Conservation (phyloP, 306 rosid genomes). For the Dryas alaskensis region DNA sequence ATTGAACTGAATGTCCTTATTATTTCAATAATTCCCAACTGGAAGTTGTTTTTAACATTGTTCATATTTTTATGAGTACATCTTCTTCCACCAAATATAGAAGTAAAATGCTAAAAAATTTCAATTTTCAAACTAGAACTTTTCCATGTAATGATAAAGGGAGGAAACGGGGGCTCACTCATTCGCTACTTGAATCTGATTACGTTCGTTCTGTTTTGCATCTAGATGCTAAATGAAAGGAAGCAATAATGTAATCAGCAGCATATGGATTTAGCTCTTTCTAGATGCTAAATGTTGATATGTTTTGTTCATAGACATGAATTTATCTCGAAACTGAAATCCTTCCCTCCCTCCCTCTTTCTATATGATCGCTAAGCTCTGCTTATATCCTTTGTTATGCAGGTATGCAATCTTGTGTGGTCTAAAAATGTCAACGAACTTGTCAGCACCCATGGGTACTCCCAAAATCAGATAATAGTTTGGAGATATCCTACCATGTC, state of each 20-base stretch:
- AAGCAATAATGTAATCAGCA: neutral
- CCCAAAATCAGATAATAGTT: conserved; percentile 96
- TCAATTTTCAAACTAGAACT: neutral
- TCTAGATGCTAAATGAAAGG: neutral
- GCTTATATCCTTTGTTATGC: conserved; percentile 31
- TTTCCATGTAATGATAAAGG: neutral
- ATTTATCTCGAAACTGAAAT: neutral
- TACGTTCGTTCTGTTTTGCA: neutral
- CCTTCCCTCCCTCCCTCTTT: neutral
- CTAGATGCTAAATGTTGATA: neutral
- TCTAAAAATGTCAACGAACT: conserved; percentile 97
- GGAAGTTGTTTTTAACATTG: neutral
- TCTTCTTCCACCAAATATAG: neutral
- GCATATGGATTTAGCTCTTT: neutral
- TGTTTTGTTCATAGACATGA: neutral
- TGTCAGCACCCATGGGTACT: conserved; percentile 97
- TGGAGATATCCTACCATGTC: conserved; percentile 99
- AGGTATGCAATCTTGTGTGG: conserved; percentile 99
- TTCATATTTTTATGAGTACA: neutral
- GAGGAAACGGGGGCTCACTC: neutral
- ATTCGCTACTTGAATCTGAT: neutral
- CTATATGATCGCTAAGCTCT: conserved; percentile 2
- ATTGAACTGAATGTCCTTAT: neutral
- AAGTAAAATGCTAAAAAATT: neutral
- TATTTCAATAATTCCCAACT: neutral